Evolutionary conservation across 192 early-diverging fungal genomes (phyloP).

Genomic region (Gorgonomyces haynaldii): DNA sequence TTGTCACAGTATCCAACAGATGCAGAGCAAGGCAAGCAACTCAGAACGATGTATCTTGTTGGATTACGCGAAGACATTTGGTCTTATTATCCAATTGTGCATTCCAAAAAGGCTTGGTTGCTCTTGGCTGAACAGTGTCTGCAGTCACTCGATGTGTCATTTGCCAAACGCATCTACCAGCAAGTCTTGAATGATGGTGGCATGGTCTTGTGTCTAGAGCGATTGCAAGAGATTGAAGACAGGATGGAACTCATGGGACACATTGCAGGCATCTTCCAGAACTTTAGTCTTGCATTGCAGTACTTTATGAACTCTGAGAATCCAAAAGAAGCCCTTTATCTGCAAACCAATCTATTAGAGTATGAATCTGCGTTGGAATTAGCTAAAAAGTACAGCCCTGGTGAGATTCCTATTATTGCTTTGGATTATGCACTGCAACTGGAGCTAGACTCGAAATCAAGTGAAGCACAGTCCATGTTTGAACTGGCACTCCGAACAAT

Average conservation of each 20-base stretch:
- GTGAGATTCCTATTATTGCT: constrained; percentile 34
- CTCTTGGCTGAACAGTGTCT: constrained; percentile 35
- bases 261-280: constrained; percentile 30
- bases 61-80: constrained; percentile 31
- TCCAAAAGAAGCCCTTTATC: constrained; percentile 29
- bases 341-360: constrained; percentile 31
- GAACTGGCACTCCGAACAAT: constrained; percentile 32
- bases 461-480: constrained; percentile 38
- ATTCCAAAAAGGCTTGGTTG: constrained; percentile 25
- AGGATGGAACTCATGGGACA: constrained; percentile 30
- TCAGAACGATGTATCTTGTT: constrained; percentile 29
- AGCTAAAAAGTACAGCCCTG: constrained; percentile 26
- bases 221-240: constrained; percentile 28
- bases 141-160: constrained; percentile 23
- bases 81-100: constrained; percentile 13
- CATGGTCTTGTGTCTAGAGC: constrained; percentile 32
- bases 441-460: constrained; percentile 24
- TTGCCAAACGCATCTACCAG: constrained; percentile 38
- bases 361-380: constrained; percentile 41
- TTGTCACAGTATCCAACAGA: constrained; percentile 18
- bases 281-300: constrained; percentile 29
- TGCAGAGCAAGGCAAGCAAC: constrained; percentile 28
- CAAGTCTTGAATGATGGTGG: constrained; percentile 34
- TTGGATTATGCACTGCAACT: constrained; percentile 39
- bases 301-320: constrained; percentile 32